These are phyloP conservation scores for Scutellaria barbata DNA, from an alignment of 257 asterid species.

Conservation along the genomic window DNA sequence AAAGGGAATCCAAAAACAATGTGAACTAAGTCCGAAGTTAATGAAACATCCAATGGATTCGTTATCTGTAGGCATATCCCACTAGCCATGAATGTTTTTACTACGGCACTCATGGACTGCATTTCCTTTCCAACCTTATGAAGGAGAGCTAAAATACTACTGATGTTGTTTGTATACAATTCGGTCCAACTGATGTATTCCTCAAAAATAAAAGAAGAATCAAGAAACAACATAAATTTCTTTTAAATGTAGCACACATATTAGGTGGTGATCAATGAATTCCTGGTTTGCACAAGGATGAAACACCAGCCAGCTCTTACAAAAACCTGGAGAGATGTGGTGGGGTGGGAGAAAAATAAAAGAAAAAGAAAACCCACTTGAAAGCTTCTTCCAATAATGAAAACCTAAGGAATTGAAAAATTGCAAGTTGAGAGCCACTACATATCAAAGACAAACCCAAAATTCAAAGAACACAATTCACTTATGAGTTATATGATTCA, in stretches of 20 bases:
- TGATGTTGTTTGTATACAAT: background rate
- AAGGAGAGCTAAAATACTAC: background rate
- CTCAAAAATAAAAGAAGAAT: slow-evolving; percentile 13
- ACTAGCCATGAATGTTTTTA: background rate
- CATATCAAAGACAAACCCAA: background rate
- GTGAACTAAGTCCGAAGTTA: background rate
- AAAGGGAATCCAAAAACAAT: background rate
- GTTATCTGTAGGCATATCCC: background rate
- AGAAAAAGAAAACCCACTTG: background rate
- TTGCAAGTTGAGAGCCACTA: background rate
- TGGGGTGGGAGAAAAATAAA: too few relatives aligned
- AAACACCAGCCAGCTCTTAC: slow-evolving; percentile 3
- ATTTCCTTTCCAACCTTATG: background rate
- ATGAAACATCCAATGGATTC: background rate
- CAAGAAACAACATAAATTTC: background rate
- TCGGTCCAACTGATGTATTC: slow-evolving; percentile 7
- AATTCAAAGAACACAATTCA: background rate
- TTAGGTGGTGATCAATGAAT: slow-evolving; percentile 1
- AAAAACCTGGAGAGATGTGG: background rate
- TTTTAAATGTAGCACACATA: background rate
- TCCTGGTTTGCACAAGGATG: background rate
- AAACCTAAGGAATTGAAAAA: background rate
- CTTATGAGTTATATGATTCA: too few relatives aligned
- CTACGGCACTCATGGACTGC: background rate
- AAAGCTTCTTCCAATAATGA: background rate